Base-by-base conservation (phyloP, 129 eudicot species). In the Ambrosia artemisiifolia region DNA sequence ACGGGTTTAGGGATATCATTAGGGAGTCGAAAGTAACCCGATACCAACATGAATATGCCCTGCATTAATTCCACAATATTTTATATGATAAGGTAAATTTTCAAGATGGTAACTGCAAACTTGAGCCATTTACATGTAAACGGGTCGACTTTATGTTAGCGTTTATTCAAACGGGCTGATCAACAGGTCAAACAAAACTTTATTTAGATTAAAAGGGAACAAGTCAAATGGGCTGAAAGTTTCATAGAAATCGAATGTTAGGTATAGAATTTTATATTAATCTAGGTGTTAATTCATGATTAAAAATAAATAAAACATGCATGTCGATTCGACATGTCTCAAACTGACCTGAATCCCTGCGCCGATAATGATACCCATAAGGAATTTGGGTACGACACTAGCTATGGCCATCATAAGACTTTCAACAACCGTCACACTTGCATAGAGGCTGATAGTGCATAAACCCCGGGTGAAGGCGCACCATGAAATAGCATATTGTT, bases 391-490 rank as follows among this genome's bases (percentile, higher is more conserved):
- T n/a, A 95, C 94, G 8, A 90, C 80, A 32, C 99, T 95, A 36
- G 99, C 99, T 11, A 95, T 90, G 34, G 96, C 97, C 99, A 95
- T 95, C 99, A 95, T 95, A 77, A 95, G 85, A 83, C 99, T 95
- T 84, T 95, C 99, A 24, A 95, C 99, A 51, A 95, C 99, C 0
- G 99, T 95, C 42, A 95, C 99, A 74, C 99, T 95, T 14, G 99
- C 94, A 51, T 95, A 95, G 10, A 95, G 96, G 83, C 97, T 88
- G 47, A 74, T 95, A 95, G 63, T 95, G 99, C 44, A 51, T 11
- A 28, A 90, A 88, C 51, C 99, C 99, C 0, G 99, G 97, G 81
- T 95, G 99, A 44, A 95, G 89, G 0, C 78, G 86, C 28, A 95
- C 99, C 99, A 95, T 95, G 85, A 70, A 95, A 67, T 95, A 95